Percentiles rank a stretch among this genome's conserved stretches.
Evolutionary conservation across 768 basidiomycete species (phyloP).

Genomic region (Tulasnella sp.): DNA sequence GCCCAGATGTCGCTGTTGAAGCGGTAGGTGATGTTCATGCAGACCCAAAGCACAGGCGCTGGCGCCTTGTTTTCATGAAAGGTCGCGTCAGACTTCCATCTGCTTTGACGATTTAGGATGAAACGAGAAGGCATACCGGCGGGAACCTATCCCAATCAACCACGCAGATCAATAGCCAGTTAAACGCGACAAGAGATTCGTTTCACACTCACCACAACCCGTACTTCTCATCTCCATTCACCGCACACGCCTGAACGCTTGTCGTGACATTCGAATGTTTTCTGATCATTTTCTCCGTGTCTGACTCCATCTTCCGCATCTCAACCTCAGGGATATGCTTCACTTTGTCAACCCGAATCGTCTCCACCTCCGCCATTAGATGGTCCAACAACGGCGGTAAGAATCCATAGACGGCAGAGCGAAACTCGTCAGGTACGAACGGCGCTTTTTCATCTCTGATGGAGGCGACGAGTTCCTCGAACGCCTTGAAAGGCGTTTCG

Average conservation of each 20-base stretch:
- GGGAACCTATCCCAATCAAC: neutral
- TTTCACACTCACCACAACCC: neutral
- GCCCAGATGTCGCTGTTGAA: slow-evolving; percentile 8
- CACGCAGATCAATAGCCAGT: neutral
- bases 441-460: neutral
- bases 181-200: neutral
- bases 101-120: too few relatives aligned
- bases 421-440: neutral
- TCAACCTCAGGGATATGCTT: slow-evolving; percentile 4
- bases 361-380: slow-evolving; percentile 5
- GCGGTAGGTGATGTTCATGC: slow-evolving; percentile 1
- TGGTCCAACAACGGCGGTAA: neutral
- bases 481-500: neutral
- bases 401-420: neutral
- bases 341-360: neutral
- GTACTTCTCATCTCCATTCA: slow-evolving; percentile 10
- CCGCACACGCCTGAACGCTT: neutral
- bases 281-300: neutral
- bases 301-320: neutral
- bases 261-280: neutral
- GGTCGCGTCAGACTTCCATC: too few relatives aligned
- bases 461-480: neutral
- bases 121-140: neutral
- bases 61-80: neutral
- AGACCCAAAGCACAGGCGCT: neutral